Evolutionary conservation across 305 asterid genomes (phyloP).

Genomic region (Fraxinus angustifolia): DNA sequence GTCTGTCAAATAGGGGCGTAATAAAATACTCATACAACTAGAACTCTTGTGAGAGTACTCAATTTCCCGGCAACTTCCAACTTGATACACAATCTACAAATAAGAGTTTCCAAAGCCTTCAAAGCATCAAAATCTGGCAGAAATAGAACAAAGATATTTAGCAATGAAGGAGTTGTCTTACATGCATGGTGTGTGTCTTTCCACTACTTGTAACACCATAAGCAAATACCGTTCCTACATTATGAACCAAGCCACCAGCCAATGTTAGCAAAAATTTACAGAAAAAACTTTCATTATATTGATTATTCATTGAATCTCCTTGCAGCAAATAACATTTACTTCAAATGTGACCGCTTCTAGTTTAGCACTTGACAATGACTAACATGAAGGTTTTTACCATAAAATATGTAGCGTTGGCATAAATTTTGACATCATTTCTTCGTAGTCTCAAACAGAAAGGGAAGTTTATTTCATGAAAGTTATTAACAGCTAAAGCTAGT

Average conservation of each 20-base stretch:
- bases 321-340: slow-evolving; percentile 16
- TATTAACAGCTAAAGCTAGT: slow-evolving; percentile 10
- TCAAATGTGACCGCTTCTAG: background rate
- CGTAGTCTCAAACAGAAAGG: background rate
- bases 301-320: slow-evolving; percentile 1
- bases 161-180: slow-evolving; percentile 42
- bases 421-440: background rate
- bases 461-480: slow-evolving; percentile 2
- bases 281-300: background rate
- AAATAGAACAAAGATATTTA: slow-evolving; percentile 11
- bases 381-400: slow-evolving; percentile 17
- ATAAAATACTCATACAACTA: background rate
- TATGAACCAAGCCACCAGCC: slow-evolving; percentile 20
- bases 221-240: slow-evolving; percentile 98
- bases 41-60: background rate
- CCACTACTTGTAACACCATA: slow-evolving; percentile 99
- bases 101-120: slow-evolving; percentile 18
- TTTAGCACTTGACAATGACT: slow-evolving; percentile 17
- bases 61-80: slow-evolving; percentile 10
- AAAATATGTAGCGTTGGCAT: slow-evolving; percentile 11
- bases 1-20: background rate
- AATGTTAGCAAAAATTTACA: slow-evolving; percentile 13
- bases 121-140: slow-evolving; percentile 7
- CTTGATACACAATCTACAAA: slow-evolving; percentile 1
- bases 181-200: slow-evolving; percentile 99